Evolutionary conservation across 2,329 filamentous ascomycete species (phyloP), one percentile per base, ranked within the genome.

Genomic region (Penicillium concentricum): DNA sequence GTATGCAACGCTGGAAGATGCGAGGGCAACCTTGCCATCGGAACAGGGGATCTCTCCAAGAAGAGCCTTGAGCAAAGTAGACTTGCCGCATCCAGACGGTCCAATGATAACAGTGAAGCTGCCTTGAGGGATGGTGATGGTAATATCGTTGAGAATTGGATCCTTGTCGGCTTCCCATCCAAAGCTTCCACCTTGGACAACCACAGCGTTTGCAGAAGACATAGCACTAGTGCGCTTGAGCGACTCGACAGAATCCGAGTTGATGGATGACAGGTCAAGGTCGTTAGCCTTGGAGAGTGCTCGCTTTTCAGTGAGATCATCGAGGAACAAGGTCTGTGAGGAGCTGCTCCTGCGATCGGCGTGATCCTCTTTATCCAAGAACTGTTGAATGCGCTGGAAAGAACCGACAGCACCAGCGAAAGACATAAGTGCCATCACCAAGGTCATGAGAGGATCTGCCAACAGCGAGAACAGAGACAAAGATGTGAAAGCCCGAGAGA

Each of bases 61-160:
- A 16, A 81, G 63, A 18, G 73, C 71, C 55, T 78, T 78, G 5
- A 80, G 70, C 5, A 84, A 63, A 4, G 80, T 81, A 20, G 81
- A 82, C 57, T 83, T 84, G 4, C 81, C 81, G 57, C 77, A 81
- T 5, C 79, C 81, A 24, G 81, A 78, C 16, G 81, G 80, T 16
- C 80, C 81, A 54, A 82, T 72, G 10, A 82, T 64, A 66, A 81
- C 78, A 26, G 77, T 79, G 47, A 81, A 72, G 56, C 75, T 78
- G 35, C 73, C 73, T 20, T 72, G 73, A 24, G 76, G 70, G 32
- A 81, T 68, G 8, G 62, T 67, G 34, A 81, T 61, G 8, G 71
- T 74, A 53, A 81, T 74, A 16, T 70, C 67, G 35, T 76, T 74
- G 39, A 82, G 60, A 20, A 74, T 63, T 1, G 79, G 69, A 4